Percentiles rank a stretch among this genome's conserved stretches.
Evolutionary conservation across 23 red algal genomes (phyloP).

Genomic region (Gracilaria domingensis): DNA sequence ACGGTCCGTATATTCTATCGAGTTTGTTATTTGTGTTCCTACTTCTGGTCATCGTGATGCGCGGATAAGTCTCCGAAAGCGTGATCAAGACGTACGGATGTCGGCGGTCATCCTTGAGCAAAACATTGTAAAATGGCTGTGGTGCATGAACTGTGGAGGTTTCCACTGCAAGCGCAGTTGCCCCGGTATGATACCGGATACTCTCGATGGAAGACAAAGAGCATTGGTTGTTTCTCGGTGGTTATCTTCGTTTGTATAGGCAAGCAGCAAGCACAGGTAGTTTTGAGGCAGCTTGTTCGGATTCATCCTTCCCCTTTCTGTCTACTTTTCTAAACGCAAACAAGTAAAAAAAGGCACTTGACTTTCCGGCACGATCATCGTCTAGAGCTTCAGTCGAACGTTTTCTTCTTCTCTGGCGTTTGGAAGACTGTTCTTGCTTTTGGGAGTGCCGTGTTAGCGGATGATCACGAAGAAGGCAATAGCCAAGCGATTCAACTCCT

Average conservation of each 20-base stretch:
- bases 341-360: conserved; percentile 35
- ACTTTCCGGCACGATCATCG: not conserved
- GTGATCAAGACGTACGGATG: conserved; percentile 79
- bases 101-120: conserved; percentile 88
- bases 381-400: not conserved
- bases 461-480: conserved; percentile 35
- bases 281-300: not conserved
- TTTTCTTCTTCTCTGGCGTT: conserved; percentile 23
- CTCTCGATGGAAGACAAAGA: too few relatives aligned
- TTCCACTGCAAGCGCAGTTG: conserved; percentile 81
- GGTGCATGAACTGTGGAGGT: conserved; percentile 58
- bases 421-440: not conserved
- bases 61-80: conserved; percentile 78
- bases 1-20: conserved; percentile 84
- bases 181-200: too few relatives aligned
- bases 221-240: too few relatives aligned
- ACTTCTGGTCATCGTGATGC: conserved; percentile 48
- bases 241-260: conserved; percentile 55
- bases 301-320: not conserved
- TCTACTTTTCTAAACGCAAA: conserved; percentile 61
- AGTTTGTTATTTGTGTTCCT: not conserved
- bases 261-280: conserved; percentile 45
- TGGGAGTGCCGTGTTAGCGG: conserved; percentile 20
- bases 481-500: conserved; percentile 65
- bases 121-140: conserved; percentile 73